Conservation (phyloP, 805 yeast species). For the Candida patagonica region DNA sequence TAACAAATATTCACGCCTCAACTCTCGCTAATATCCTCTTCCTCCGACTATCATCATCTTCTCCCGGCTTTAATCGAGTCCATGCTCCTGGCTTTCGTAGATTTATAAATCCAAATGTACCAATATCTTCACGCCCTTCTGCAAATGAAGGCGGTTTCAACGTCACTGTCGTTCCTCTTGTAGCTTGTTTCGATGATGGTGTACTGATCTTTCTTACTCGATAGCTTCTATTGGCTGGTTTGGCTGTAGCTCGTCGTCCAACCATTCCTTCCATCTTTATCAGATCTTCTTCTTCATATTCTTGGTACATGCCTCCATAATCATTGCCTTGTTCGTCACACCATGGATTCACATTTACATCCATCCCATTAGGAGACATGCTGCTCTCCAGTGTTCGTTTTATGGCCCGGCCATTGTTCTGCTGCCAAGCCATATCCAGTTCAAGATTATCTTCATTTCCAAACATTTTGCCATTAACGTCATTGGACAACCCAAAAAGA, state of each 20-base stretch:
- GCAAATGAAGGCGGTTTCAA: slow-evolving; percentile 19
- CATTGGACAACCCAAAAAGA: too few species aligned
- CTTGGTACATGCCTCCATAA: not conserved
- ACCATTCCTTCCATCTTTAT: too few species aligned
- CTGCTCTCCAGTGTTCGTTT: too few species aligned
- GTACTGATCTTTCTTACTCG: not conserved
- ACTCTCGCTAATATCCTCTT: not conserved
- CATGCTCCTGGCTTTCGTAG: slow-evolving; percentile 19
- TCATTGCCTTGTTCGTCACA: too few species aligned
- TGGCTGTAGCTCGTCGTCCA: not conserved
- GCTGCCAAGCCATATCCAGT: too few species aligned
- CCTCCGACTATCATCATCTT: not conserved
- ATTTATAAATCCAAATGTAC: slow-evolving; percentile 18
- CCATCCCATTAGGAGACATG: too few species aligned
- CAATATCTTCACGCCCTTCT: slow-evolving; percentile 15
- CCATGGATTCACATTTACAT: too few species aligned
- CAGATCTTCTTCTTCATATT: too few species aligned
- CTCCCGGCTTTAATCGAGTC: slow-evolving; percentile 14
- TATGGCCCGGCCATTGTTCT: too few species aligned
- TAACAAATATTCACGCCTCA: not conserved
- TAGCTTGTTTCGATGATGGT: slow-evolving; percentile 2
- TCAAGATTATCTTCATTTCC: too few species aligned
- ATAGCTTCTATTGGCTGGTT: not conserved
- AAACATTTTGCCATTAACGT: too few species aligned
- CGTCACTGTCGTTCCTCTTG: slow-evolving; percentile 18